phyloP scores from a whole-genome alignment of 163 green algal species.

The Scenedesmus sp. region DNA sequence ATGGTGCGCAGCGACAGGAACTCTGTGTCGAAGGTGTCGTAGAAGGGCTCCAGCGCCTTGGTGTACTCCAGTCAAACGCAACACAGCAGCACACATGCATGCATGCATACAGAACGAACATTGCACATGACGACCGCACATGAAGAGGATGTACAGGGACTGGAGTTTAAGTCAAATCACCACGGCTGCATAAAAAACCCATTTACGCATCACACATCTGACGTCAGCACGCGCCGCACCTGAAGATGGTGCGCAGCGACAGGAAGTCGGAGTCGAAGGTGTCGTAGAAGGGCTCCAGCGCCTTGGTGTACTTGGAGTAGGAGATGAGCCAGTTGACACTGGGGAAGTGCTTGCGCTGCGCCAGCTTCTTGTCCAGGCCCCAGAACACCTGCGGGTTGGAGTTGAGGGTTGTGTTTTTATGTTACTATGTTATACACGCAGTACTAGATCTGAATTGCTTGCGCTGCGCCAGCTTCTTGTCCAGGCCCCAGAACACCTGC shows the following conservation, averaged over 20 bases:
- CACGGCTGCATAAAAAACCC: too few relatives aligned
- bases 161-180: conserved; percentile 55
- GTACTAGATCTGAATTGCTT: conserved; percentile 93
- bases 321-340: conserved; percentile 99
- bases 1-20: conserved; percentile 81
- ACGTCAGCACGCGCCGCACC: not conserved
- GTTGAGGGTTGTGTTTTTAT: too few relatives aligned
- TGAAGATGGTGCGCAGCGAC: conserved; percentile 76
- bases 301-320: conserved; percentile 99
- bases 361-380: conserved; percentile 99
- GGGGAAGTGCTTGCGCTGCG: conserved; percentile 99
- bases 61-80: conserved; percentile 84
- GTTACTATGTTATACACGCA: too few relatives aligned
- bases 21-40: conserved; percentile 94
- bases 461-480: conserved; percentile 99
- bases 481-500: conserved; percentile 92
- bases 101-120: not conserved
- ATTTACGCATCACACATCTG: too few relatives aligned
- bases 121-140: not conserved
- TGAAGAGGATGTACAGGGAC: conserved; percentile 75
- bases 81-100: too few relatives aligned
- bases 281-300: conserved; percentile 98
- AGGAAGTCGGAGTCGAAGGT: conserved; percentile 91
- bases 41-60: conserved; percentile 98
- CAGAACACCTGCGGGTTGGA: conserved; percentile 94